phyloP scores from a whole-genome alignment of 768 basidiomycete genomes.

The Hirschioporus abietinus region DNA sequence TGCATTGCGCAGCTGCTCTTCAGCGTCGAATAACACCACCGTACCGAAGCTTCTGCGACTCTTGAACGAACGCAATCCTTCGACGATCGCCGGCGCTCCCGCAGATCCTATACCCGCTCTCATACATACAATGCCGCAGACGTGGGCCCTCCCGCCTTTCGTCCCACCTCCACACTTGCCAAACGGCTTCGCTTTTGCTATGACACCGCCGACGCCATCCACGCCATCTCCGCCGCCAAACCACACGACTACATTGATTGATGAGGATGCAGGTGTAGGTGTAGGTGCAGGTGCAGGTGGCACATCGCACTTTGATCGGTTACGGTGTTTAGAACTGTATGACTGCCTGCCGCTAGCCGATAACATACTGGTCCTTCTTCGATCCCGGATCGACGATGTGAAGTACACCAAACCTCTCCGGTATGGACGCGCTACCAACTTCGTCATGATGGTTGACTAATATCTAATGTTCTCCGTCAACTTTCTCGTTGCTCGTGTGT shows the following conservation, averaged over 20 bases:
- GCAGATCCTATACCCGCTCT: slow-evolving; percentile 18
- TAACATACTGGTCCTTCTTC: slow-evolving; percentile 68
- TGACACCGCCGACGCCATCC: background rate
- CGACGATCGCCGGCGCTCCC: slow-evolving; percentile 18
- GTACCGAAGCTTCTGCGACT: slow-evolving; percentile 65
- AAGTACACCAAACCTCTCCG: slow-evolving; percentile 48
- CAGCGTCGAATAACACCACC: slow-evolving; percentile 47
- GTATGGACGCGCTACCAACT: background rate
- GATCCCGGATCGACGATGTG: slow-evolving; percentile 54
- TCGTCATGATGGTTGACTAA: no score
- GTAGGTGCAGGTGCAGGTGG: background rate
- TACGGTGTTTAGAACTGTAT: slow-evolving; percentile 56
- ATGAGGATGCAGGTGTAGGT: background rate
- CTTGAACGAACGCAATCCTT: slow-evolving; percentile 67
- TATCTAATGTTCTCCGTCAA: no score
- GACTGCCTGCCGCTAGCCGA: slow-evolving; percentile 62
- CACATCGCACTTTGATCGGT: slow-evolving; percentile 15
- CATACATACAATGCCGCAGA: background rate
- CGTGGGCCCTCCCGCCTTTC: no score
- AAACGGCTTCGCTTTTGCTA: no score
- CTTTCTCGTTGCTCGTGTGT: no score
- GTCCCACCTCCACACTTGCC: background rate
- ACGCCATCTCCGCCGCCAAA: background rate
- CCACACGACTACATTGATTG: background rate
- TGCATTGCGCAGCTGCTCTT: slow-evolving; percentile 58